A percentile compares a stretch with the other conserved stretches of the same genome.
Conservation (phyloP, 1,139 yeast species). For the Diutina catenulata region DNA sequence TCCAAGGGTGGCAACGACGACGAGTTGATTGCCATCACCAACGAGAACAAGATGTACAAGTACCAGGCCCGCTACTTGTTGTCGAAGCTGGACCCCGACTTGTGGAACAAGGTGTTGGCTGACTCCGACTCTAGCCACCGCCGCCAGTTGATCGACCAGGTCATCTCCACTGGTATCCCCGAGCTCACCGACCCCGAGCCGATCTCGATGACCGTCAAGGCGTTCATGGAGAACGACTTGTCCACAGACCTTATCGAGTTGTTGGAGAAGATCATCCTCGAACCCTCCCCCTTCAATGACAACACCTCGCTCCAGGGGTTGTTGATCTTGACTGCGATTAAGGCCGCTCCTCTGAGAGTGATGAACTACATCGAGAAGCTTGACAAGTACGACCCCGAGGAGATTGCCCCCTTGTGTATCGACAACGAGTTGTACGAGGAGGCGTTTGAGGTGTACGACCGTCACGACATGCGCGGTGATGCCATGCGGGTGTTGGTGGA, state of each 20-base stretch:
- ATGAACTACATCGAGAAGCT: slow-evolving; percentile 75
- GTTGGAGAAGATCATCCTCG: slow-evolving; percentile 88
- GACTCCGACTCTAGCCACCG: slow-evolving; percentile 67
- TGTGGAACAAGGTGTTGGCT: slow-evolving; percentile 73
- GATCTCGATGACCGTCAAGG: slow-evolving; percentile 88
- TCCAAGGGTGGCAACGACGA: slow-evolving; percentile 89
- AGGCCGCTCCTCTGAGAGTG: slow-evolving; percentile 86
- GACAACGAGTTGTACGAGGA: slow-evolving; percentile 86
- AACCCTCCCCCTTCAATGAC: slow-evolving; percentile 94
- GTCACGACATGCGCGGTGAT: slow-evolving; percentile 63
- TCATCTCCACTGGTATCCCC: slow-evolving; percentile 93
- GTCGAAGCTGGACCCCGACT: slow-evolving; percentile 65
- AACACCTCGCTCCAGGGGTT: slow-evolving; percentile 92
- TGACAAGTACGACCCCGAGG: slow-evolving; percentile 85
- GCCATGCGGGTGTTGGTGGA: slow-evolving; percentile 90
- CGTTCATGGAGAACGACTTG: slow-evolving; percentile 91
- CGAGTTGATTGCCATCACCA: slow-evolving; percentile 83
- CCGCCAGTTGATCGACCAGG: slow-evolving; percentile 85
- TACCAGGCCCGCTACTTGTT: slow-evolving; percentile 95
- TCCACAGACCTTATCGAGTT: slow-evolving; percentile 90
- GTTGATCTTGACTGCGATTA: slow-evolving; percentile 85
- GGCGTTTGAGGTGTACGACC: slow-evolving; percentile 87
- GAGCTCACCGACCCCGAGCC: slow-evolving; percentile 94
- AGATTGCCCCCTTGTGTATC: slow-evolving; percentile 86
- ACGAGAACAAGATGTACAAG: slow-evolving; percentile 96